Base-by-base conservation (phyloP, 768 basidiomycete genomes). In the Mycena belliarum region DNA sequence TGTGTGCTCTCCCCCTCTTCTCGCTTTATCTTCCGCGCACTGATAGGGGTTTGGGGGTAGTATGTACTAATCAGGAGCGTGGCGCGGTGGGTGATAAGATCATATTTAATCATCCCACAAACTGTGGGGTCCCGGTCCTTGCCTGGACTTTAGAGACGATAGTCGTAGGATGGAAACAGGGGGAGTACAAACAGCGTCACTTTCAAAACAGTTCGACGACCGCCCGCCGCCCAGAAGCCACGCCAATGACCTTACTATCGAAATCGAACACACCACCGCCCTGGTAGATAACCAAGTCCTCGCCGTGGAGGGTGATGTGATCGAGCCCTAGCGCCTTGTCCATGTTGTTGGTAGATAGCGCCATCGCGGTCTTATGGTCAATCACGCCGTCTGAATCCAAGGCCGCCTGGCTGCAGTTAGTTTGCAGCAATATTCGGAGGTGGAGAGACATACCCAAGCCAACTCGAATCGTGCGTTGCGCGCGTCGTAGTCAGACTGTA, bases 401-500 rank as follows among this genome's bases (percentile, higher is more conserved):
- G n/a, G 69, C 67, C 6, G 60, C 74, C 77, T 76, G 32, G 20
- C 15, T 2, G 20, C 25, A 88, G 82, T 35, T 35, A 38, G 35
- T 20, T n/a, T 25, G 25, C 26, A n/a, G 48, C 16, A 49, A 40
- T 21, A 25, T 7, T 29, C 6, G 42, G 24, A 8, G 37, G 23
- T 84, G 69, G n/a, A 6, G 53, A 42, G 14, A 69, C 71, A 35
- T 61, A 82, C 83, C 82, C 82, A 82, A 33, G 75, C 81, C 4
- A 79, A 58, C 20, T 93, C 90, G 56, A 91, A 88, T 9, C 89
- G 78, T 2, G 84, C 80, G 59, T 88, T 89, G 25, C 86, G 81
- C 4, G 86, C 87, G 43, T 78, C 75, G 78, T 82, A 87, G 32
- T 82, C 82, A 57, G 87, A 82, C 6, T 73, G 68, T 16, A 83